phyloP scores from a whole-genome alignment of 306 rosid species.

The Herpetospermum pedunculosum region DNA sequence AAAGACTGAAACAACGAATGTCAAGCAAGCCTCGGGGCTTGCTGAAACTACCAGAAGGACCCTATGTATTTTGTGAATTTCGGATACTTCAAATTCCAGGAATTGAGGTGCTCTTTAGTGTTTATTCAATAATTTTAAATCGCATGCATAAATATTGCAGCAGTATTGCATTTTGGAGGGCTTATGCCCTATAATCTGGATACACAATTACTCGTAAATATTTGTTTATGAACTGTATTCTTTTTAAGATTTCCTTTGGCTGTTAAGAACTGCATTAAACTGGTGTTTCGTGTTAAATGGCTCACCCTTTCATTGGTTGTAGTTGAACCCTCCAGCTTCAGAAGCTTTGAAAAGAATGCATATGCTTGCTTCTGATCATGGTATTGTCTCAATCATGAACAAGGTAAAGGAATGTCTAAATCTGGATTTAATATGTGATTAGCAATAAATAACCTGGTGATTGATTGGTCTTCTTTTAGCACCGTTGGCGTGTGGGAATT shows the following conservation, averaged over 20 bases:
- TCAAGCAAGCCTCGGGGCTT: conserved; percentile 36
- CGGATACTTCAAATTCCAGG: conserved; percentile 81
- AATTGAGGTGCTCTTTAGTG: conserved; percentile 35
- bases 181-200: neutral
- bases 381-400: conserved; percentile 86
- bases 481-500: conserved; percentile 84
- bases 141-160: neutral
- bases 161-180: neutral
- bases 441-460: conserved; percentile 16
- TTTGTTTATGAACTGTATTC: neutral
- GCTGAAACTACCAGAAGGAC: conserved; percentile 74
- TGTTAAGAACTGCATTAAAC: neutral
- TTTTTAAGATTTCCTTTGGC: neutral
- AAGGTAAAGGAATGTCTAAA: conserved; percentile 38
- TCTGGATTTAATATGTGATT: conserved; percentile 12
- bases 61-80: conserved; percentile 69
- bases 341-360: conserved; percentile 94
- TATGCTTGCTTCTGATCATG: conserved; percentile 93
- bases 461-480: conserved; percentile 32
- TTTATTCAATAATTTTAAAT: neutral
- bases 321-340: conserved; percentile 79
- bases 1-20: conserved; percentile 58
- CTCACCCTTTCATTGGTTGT: conserved; percentile 21
- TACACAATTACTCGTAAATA: neutral
- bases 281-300: conserved; percentile 12